Evolutionary conservation across 306 rosid species (phyloP).

Genomic region (Astragalus membranaceus): DNA sequence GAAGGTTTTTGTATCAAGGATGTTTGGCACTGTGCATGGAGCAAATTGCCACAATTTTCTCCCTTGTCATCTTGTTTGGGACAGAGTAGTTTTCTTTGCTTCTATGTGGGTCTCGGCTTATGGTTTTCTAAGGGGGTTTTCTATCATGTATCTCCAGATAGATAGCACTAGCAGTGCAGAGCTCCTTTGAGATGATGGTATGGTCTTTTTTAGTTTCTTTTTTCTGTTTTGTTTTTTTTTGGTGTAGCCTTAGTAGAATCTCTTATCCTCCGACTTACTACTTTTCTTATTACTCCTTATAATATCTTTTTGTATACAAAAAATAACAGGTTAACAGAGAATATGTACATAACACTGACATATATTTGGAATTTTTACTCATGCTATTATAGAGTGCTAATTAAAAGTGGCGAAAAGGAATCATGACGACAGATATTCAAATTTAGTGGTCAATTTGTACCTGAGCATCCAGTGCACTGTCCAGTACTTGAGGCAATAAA

Average conservation of each 20-base stretch:
- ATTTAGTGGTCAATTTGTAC: constrained; percentile 27
- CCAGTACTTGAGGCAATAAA: constrained; percentile 93
- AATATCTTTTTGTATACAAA: not conserved
- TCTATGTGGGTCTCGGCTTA: not conserved
- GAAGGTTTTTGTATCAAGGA: not conserved
- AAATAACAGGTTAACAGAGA: not conserved
- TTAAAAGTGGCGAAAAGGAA: not conserved
- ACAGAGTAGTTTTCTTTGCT: not conserved
- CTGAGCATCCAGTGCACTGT: constrained; percentile 97
- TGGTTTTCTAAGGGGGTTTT: not conserved
- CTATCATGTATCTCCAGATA: not conserved
- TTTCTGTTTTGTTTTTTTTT: not conserved
- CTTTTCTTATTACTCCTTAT: not conserved
- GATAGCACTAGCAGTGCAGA: not conserved
- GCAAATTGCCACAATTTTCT: not conserved
- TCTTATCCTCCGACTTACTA: not conserved
- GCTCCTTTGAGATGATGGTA: not conserved
- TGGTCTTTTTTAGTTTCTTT: not conserved
- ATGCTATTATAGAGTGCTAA: not conserved
- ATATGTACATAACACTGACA: not conserved
- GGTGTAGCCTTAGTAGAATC: not conserved
- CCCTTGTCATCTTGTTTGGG: not conserved
- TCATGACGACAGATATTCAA: constrained; percentile 1
- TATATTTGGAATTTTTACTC: not conserved
- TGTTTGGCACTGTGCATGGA: not conserved